Percentiles rank a stretch among this genome's conserved stretches.
Evolutionary conservation across 441 rosid genomes (phyloP).

Genomic region (Viola pubescens): DNA sequence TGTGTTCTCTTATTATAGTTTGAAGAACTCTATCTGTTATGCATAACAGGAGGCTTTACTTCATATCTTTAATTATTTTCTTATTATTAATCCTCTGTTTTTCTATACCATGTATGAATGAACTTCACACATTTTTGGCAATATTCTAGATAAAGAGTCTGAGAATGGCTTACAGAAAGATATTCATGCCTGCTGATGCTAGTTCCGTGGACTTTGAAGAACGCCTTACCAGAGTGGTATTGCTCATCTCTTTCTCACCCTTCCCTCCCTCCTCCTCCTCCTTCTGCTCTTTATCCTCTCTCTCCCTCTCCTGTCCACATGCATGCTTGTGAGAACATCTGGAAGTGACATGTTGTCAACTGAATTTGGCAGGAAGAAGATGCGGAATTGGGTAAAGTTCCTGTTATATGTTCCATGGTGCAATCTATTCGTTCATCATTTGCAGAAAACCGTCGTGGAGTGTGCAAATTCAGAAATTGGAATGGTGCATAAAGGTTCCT

Average conservation of each 20-base stretch:
- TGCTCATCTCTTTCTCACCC: slow-evolving; percentile 3
- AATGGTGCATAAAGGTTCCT: slow-evolving; percentile 34
- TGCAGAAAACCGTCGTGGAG: slow-evolving; percentile 67
- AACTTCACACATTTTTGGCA: slow-evolving; percentile 16
- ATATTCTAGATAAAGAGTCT: slow-evolving; percentile 62
- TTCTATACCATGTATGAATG: slow-evolving; percentile 6
- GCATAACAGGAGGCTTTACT: background rate
- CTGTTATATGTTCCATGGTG: slow-evolving; percentile 54
- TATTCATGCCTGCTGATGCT: slow-evolving; percentile 61
- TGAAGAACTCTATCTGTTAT: background rate
- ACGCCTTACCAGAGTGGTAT: slow-evolving; percentile 75
- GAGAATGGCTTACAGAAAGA: slow-evolving; percentile 68
- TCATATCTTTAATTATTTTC: background rate
- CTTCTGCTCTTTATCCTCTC: slow-evolving; percentile 2
- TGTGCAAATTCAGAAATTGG: slow-evolving; percentile 80
- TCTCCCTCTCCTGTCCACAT: background rate
- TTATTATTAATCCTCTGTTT: background rate
- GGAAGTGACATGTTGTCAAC: slow-evolving; percentile 5
- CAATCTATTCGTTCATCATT: slow-evolving; percentile 73
- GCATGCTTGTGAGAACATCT: background rate
- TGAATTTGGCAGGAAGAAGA: slow-evolving; percentile 44
- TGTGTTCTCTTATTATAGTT: background rate
- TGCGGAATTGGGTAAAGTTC: slow-evolving; percentile 39
- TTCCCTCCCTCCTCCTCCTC: slow-evolving; percentile 14
- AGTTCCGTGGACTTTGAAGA: slow-evolving; percentile 47